Evolutionary conservation across 1,139 yeast genomes (phyloP).

Genomic region (Pichia sp.): DNA sequence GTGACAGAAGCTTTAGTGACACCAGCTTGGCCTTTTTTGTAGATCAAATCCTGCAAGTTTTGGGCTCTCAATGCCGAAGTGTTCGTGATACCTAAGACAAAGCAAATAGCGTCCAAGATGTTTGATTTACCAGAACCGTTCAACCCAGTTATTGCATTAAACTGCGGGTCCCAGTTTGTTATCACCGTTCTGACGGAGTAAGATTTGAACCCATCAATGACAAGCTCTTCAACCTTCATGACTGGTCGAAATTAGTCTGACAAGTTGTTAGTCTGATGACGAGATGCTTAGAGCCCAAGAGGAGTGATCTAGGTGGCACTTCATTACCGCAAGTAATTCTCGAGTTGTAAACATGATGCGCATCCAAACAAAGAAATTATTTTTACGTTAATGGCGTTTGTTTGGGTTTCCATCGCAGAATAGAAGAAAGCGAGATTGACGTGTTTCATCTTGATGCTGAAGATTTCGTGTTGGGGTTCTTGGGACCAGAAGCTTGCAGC

Average conservation of each 20-base stretch:
- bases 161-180: conserved; percentile 91
- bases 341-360: conserved; percentile 1
- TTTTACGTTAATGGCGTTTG: not conserved
- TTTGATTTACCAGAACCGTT: conserved; percentile 98
- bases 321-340: not conserved
- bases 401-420: not conserved
- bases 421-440: not conserved
- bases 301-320: not conserved
- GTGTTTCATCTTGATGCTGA: not conserved
- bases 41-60: conserved; percentile 86
- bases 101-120: conserved; percentile 93
- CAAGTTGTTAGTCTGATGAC: not conserved
- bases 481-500: no score
- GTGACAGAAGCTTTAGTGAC: conserved; percentile 96
- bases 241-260: not conserved
- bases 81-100: conserved; percentile 93
- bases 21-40: conserved; percentile 97
- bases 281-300: not conserved
- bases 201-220: conserved; percentile 96
- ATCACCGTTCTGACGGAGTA: conserved; percentile 96
- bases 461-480: no score
- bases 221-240: conserved; percentile 93
- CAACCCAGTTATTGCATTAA: conserved; percentile 95
- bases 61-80: conserved; percentile 94
- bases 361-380: not conserved